These are phyloP conservation scores for Penicillium sp. DNA, from an alignment of 2,329 filamentous ascomycete species.

Conservation along the genomic window DNA sequence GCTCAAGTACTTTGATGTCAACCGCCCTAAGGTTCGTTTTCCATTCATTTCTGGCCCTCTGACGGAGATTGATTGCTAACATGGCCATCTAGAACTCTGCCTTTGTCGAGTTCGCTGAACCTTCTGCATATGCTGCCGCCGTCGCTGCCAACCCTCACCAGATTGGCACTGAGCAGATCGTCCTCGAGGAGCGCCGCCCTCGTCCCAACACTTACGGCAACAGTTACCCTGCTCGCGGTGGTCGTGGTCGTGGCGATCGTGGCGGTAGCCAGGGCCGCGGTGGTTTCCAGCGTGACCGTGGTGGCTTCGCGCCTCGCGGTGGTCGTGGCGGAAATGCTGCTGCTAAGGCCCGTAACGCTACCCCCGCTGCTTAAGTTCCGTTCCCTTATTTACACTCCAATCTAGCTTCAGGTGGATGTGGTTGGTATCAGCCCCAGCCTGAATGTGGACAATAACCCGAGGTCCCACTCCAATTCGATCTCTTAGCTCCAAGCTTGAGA, in stretches of 20 bases:
- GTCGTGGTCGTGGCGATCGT: constrained; percentile 69
- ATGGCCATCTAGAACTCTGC: constrained; percentile 76
- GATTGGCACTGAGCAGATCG: constrained; percentile 78
- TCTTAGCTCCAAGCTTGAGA: background rate
- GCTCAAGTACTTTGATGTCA: constrained; percentile 65
- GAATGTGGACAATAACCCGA: background rate
- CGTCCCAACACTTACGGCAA: constrained; percentile 72
- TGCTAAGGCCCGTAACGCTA: constrained; percentile 49
- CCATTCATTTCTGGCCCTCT: background rate
- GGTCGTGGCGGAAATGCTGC: constrained; percentile 63
- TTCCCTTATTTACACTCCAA: background rate
- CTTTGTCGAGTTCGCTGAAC: constrained; percentile 87
- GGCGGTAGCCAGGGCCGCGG: constrained; percentile 64
- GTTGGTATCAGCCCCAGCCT: background rate
- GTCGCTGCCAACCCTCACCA: constrained; percentile 81
- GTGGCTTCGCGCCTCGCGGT: constrained; percentile 59
- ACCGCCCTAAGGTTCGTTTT: constrained; percentile 69
- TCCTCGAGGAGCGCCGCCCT: constrained; percentile 85
- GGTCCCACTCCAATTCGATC: background rate
- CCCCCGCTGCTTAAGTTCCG: constrained; percentile 45
- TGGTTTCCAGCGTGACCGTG: constrained; percentile 67
- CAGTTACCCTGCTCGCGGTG: constrained; percentile 61
- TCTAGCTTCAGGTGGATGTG: background rate
- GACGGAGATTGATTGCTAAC: background rate
- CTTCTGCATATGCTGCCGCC: constrained; percentile 80